A percentile compares a stretch with the other conserved stretches of the same genome.
phyloP scores from a whole-genome alignment of 2,329 filamentous ascomycete genomes.

The Fusarium nodosum region DNA sequence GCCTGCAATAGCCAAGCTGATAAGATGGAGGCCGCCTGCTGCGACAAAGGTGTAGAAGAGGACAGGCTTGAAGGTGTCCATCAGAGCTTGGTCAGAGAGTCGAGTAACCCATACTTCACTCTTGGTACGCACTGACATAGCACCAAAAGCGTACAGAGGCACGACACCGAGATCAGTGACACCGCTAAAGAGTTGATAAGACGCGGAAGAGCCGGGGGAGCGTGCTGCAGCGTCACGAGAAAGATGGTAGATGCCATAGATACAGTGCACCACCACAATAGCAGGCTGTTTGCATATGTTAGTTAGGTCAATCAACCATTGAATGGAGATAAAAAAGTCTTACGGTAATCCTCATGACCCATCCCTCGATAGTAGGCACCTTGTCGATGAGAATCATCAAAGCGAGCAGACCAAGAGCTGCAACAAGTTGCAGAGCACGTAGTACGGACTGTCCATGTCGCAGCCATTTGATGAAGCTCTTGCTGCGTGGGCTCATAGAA shows the following conservation, averaged over 20 bases:
- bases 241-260: constrained; percentile 87
- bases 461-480: constrained; percentile 76
- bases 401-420: constrained; percentile 77
- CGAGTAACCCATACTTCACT: constrained; percentile 74
- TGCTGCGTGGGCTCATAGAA: constrained; percentile 78
- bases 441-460: constrained; percentile 78
- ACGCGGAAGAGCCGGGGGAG: constrained; percentile 83
- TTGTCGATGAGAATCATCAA: constrained; percentile 83
- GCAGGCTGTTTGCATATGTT: constrained; percentile 71
- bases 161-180: constrained; percentile 74
- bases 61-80: constrained; percentile 72
- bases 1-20: constrained; percentile 77
- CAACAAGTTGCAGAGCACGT: constrained; percentile 75
- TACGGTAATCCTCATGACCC: constrained; percentile 84
- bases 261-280: constrained; percentile 77
- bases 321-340: constrained; percentile 50
- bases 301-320: constrained; percentile 14
- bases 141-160: constrained; percentile 70
- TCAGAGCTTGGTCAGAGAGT: constrained; percentile 68
- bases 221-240: constrained; percentile 76
- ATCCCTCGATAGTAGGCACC: constrained; percentile 73
- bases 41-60: constrained; percentile 77
- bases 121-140: constrained; percentile 61
- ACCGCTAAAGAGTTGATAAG: constrained; percentile 88
- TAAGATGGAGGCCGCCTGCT: constrained; percentile 75